Percentiles rank a stretch among this genome's conserved stretches.
phyloP scores from a whole-genome alignment of 164 flowering plant genomes.

The Platanus orientalis region DNA sequence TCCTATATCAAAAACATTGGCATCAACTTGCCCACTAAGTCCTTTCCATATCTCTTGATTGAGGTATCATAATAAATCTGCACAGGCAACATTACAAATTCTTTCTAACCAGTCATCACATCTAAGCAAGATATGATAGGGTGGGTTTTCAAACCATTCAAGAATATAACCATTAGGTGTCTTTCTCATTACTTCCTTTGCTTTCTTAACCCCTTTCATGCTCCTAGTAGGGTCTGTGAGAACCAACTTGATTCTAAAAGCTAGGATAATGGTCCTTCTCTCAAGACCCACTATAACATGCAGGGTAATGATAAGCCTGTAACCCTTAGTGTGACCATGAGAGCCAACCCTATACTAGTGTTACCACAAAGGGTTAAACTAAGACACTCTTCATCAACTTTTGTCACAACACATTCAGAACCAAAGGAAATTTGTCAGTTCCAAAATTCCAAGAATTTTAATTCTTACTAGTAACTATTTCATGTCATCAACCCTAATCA shows the following conservation, averaged over 20 bases:
- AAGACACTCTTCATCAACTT: slow-evolving; percentile 14
- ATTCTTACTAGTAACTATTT: not conserved
- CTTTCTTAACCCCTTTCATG: slow-evolving; percentile 24
- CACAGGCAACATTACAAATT: not conserved
- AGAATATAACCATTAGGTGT: slow-evolving; percentile 27
- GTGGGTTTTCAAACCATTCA: slow-evolving; percentile 25
- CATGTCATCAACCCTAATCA: not conserved
- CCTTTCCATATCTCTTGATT: slow-evolving; percentile 59
- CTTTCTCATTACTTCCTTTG: slow-evolving; percentile 20
- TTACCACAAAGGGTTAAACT: slow-evolving; percentile 29
- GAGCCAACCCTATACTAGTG: slow-evolving; percentile 34
- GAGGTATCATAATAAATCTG: slow-evolving; percentile 49
- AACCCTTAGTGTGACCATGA: slow-evolving; percentile 30
- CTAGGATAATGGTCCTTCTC: slow-evolving; percentile 21
- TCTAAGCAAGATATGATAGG: slow-evolving; percentile 10
- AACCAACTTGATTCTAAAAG: slow-evolving; percentile 30
- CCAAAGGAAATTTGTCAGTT: not conserved
- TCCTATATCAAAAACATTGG: slow-evolving; percentile 50
- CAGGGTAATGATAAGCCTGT: slow-evolving; percentile 28
- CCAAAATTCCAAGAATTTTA: not conserved
- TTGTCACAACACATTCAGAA: not conserved
- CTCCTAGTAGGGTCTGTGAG: slow-evolving; percentile 31
- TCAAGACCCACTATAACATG: slow-evolving; percentile 25
- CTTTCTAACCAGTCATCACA: not conserved
- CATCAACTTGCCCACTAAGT: slow-evolving; percentile 43